Evolutionary conservation across 371 early-diverging fungal genomes (phyloP).

Genomic region (Mucor irregularis): DNA sequence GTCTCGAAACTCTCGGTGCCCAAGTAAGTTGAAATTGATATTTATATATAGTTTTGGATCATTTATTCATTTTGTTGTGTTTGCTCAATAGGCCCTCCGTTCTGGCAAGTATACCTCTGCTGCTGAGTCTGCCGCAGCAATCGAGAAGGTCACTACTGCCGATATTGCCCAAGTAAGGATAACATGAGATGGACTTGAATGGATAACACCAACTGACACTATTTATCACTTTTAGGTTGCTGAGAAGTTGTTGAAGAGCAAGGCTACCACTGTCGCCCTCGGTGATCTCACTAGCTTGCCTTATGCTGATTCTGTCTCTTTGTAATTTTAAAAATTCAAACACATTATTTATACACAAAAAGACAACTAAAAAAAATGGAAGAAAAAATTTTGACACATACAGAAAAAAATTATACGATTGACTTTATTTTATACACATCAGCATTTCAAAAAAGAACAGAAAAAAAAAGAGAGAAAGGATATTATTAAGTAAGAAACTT

Average conservation of each 20-base stretch:
- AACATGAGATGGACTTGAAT: background rate
- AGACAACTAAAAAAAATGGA: background rate
- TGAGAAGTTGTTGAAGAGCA: constrained; percentile 66
- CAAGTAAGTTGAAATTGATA: constrained; percentile 36
- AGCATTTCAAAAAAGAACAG: too few relatives aligned
- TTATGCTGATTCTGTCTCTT: constrained; percentile 81
- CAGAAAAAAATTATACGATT: too few relatives aligned
- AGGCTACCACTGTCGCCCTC: constrained; percentile 80
- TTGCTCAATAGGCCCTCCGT: constrained; percentile 46
- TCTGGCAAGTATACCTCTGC: constrained; percentile 49
- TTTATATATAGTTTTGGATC: background rate
- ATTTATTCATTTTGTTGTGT: background rate
- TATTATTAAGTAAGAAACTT: too few relatives aligned
- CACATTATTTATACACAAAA: constrained; percentile 9
- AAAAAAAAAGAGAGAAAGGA: too few relatives aligned
- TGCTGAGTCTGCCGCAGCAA: constrained; percentile 52
- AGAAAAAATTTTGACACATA: background rate
- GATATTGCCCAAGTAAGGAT: constrained; percentile 60
- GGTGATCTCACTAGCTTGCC: constrained; percentile 81
- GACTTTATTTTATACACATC: too few relatives aligned
- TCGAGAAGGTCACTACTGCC: constrained; percentile 65
- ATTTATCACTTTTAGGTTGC: constrained; percentile 49
- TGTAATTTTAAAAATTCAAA: constrained; percentile 34
- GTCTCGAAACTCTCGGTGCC: constrained; percentile 47
- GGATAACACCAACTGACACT: background rate